These are phyloP conservation scores for Fusarium sublunatum DNA, from an alignment of 2,329 filamentous ascomycete species.

Conservation along the genomic window DNA sequence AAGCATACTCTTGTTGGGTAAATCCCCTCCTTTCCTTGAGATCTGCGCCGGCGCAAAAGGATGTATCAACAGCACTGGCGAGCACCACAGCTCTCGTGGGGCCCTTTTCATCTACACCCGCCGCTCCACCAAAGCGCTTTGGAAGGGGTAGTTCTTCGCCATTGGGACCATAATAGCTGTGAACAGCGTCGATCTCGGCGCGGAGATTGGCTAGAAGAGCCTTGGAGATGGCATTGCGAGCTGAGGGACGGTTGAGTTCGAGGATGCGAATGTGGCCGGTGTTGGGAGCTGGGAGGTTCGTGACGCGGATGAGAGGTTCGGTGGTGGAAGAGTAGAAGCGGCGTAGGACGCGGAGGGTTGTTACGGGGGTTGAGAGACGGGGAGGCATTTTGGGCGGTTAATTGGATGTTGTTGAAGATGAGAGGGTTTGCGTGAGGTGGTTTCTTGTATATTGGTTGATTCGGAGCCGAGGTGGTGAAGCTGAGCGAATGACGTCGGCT, in stretches of 20 bases:
- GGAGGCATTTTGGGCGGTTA: constrained; percentile 48
- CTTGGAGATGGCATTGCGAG: constrained; percentile 91
- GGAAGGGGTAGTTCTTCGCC: constrained; percentile 62
- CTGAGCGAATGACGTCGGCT: constrained; percentile 34
- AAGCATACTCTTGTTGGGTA: constrained; percentile 77
- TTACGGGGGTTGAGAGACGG: constrained; percentile 40
- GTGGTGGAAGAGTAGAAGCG: constrained; percentile 58
- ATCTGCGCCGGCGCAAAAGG: constrained; percentile 95
- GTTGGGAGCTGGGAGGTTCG: constrained; percentile 79
- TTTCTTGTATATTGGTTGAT: neutral
- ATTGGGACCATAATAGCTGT: constrained; percentile 67
- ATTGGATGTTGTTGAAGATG: constrained; percentile 5
- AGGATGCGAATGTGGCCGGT: constrained; percentile 88
- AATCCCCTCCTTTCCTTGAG: constrained; percentile 88
- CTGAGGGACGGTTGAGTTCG: constrained; percentile 83
- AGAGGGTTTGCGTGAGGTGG: neutral
- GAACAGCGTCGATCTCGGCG: constrained; percentile 77
- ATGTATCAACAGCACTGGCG: constrained; percentile 84
- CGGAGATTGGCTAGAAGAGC: constrained; percentile 78
- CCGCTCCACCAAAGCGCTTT: constrained; percentile 58
- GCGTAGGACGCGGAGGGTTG: constrained; percentile 38
- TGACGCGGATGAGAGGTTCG: constrained; percentile 73
- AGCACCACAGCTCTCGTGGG: constrained; percentile 84
- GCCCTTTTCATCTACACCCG: constrained; percentile 58
- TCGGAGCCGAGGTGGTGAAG: constrained; percentile 13